Conservation (phyloP, 345 rosid genomes). For the Fremontodendron californicum region DNA sequence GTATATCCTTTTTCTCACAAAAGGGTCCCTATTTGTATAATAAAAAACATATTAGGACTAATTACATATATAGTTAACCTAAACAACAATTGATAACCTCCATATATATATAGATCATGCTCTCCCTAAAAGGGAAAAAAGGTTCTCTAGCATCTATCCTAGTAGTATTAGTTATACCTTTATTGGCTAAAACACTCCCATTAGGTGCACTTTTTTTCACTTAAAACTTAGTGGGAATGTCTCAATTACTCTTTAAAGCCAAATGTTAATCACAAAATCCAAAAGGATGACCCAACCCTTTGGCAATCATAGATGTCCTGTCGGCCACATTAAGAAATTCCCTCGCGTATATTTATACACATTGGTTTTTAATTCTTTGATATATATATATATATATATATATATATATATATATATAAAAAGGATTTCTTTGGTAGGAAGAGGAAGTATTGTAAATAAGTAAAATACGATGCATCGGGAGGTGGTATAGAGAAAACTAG, state of each 20-base stretch:
- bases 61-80: neutral
- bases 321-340: constrained; percentile 29
- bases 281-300: constrained; percentile 18
- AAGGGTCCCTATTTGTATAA: neutral
- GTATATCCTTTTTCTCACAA: neutral
- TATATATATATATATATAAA: too few relatives aligned
- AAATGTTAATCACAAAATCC: constrained; percentile 22
- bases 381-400: too few relatives aligned
- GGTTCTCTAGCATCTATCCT: constrained; percentile 7
- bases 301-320: constrained; percentile 13
- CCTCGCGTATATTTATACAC: neutral
- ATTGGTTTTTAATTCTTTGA: neutral
- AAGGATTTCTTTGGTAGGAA: too few relatives aligned
- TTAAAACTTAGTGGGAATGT: neutral
- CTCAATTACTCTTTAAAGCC: constrained; percentile 19
- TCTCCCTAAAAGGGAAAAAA: constrained; percentile 9
- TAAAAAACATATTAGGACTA: neutral
- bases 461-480: too few relatives aligned
- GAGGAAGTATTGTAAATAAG: too few relatives aligned
- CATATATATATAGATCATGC: neutral
- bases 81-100: neutral
- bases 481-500: too few relatives aligned
- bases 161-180: neutral
- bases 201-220: neutral
- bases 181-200: neutral